Base-by-base conservation (phyloP, 768 basidiomycete species). In the Hemileccinum impolitum region DNA sequence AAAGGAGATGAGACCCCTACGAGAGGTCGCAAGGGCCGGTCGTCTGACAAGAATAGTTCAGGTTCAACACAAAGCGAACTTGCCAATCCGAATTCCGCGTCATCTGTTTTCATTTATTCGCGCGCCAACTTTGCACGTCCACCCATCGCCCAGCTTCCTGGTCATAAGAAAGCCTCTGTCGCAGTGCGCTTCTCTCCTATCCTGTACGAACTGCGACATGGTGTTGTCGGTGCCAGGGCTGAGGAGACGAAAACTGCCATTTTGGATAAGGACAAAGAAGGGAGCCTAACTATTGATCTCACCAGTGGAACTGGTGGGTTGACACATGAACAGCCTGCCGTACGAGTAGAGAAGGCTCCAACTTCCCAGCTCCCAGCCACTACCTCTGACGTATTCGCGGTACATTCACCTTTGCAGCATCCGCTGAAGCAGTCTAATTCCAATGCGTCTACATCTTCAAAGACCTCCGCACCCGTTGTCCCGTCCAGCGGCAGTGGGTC, bases 141-240 rank as follows among this genome's bases (percentile, higher is more conserved):
- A 1, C 95, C 96, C 0, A 82, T 98, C 49, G 96, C 94, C 13
- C 94, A 94, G 63, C 74, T 98, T 5, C 94, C 96, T 3, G 96
- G 96, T 2, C 91, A 97, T 73, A 92, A 93, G 70, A 96, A 95
- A 58, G 87, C 95, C 0, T 93, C 89, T 57, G 87, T 98, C 3
- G 95, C 90, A 1, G 93, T 99, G 32, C 76, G 85, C 39, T 99
- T 98, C 69, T 94, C 90, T 26, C 96, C 95, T 0, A 77, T 97
- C 18, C 67, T 99, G 36, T 98, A 94, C 60, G 93, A 97, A 61
- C 73, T 97, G n/a, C 76, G 95, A 21, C 75, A 77, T 9, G 80
- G 76, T 21, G 77, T 85, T 1, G 55, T 61, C 28, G 70, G 67
- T 15, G 53, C 62, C 3, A 69, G 65, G 11, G 45, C 44, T 17